Conservation (phyloP, 371 early-diverging fungal genomes). For the Syncephalis plumigaleata region DNA sequence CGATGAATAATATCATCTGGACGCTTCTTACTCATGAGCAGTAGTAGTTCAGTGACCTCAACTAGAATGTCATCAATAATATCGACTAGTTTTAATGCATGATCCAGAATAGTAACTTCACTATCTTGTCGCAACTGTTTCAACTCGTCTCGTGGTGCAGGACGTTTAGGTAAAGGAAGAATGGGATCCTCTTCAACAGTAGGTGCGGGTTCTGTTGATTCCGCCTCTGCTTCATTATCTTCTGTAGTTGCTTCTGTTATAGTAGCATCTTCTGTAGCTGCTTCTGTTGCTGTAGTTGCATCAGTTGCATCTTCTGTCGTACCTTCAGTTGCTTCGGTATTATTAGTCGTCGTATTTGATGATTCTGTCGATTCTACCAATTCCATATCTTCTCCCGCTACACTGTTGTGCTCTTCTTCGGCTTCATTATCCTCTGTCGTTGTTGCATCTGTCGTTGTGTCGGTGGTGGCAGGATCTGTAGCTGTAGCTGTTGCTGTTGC, state of each 20-base stretch:
- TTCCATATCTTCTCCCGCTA: neutral
- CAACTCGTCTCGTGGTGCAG: conserved; percentile 16
- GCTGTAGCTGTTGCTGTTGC: no score
- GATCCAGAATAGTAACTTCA: conserved; percentile 14
- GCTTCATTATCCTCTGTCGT: no score
- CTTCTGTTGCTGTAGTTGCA: neutral
- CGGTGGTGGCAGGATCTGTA: conserved; percentile 1
- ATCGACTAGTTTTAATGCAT: neutral
- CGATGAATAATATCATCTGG: conserved; percentile 5
- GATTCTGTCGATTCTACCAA: no score
- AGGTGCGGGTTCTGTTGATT: no score
- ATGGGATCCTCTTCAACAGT: conserved; percentile 5
- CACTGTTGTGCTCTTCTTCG: no score
- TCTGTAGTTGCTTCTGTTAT: neutral
- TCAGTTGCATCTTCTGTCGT: no score
- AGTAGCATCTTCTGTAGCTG: conserved; percentile 1
- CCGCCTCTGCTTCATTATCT: no score
- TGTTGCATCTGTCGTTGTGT: no score
- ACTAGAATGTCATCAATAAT: neutral
- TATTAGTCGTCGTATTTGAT: no score
- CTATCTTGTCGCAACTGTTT: conserved; percentile 18
- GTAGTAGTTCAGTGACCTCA: neutral
- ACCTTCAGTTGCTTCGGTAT: conserved; percentile 4
- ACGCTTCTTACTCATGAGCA: neutral
- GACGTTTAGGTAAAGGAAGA: no score